Conservation (phyloP, 2,329 filamentous ascomycete species). For the Colletotrichum destructivum region DNA sequence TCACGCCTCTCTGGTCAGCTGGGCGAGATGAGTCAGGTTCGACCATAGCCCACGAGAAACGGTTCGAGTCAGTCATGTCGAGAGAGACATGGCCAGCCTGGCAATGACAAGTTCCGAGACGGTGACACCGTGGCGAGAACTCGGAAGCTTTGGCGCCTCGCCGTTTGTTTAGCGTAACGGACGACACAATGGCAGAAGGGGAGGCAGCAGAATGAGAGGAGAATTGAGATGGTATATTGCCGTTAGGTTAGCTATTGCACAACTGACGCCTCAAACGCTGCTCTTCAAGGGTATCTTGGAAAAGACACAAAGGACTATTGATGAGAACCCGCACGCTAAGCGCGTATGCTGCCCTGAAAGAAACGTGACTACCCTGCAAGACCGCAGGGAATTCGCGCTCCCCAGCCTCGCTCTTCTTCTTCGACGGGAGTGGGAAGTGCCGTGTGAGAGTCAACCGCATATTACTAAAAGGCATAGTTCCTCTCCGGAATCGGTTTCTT, state of each 20-base stretch:
- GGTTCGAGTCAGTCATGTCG: no score
- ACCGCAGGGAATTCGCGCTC: no score
- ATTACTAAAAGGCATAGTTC: no score
- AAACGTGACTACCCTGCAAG: neutral
- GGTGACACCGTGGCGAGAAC: no score
- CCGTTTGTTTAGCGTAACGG: neutral
- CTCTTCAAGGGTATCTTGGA: conserved; percentile 33
- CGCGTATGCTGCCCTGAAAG: neutral
- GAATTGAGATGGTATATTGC: conserved; percentile 21
- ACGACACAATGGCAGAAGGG: neutral
- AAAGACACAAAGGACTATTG: conserved; percentile 16
- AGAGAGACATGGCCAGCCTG: neutral
- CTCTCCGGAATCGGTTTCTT: no score
- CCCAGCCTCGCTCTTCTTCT: neutral
- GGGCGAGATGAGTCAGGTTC: no score
- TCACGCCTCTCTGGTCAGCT: no score
- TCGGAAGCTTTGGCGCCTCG: no score
- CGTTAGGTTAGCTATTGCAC: conserved; percentile 10
- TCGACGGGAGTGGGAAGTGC: neutral
- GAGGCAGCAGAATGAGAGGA: neutral
- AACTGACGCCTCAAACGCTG: conserved; percentile 24
- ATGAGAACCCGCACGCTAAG: conserved; percentile 9
- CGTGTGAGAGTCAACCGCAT: neutral
- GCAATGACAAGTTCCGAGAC: neutral
- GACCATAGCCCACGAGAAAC: neutral